A percentile compares a stretch with the other conserved stretches of the same genome.
Evolutionary conservation across 2,329 filamentous ascomycete species (phyloP).

Genomic region (Fusarium setosum): DNA sequence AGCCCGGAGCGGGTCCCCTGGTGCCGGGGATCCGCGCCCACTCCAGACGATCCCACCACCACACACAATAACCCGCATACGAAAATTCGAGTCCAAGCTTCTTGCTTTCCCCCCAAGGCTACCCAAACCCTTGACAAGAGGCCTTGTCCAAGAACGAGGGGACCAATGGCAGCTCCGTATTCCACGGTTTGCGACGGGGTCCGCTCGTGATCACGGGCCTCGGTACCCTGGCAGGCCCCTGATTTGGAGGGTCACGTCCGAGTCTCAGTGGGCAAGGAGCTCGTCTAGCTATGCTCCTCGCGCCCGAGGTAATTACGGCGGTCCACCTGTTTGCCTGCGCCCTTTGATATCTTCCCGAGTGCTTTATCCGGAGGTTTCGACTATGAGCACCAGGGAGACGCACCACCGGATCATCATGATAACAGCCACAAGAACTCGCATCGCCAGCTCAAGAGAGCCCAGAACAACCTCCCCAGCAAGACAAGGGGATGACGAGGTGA

Average conservation of each 20-base stretch:
- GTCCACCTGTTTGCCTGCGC: neutral
- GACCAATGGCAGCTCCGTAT: neutral
- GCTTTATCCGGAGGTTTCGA: neutral
- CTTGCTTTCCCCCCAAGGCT: neutral
- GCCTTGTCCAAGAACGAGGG: neutral
- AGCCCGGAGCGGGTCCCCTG: neutral
- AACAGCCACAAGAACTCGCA: neutral
- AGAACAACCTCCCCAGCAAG: neutral
- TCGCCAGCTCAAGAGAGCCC: neutral
- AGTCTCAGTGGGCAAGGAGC: neutral
- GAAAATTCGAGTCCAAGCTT: neutral
- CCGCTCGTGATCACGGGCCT: neutral
- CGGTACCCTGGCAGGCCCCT: slow-evolving; percentile 1
- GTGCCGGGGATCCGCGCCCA: neutral
- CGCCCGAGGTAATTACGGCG: neutral
- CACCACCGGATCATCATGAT: neutral
- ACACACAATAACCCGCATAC: neutral
- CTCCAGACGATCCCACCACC: neutral
- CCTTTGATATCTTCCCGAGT: neutral
- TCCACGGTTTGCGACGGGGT: neutral
- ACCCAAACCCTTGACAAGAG: no score
- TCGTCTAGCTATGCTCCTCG: slow-evolving; percentile 1
- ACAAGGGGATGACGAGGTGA: neutral
- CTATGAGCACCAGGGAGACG: neutral
- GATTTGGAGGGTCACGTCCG: neutral